Percentiles rank a stretch among this genome's conserved stretches.
Conservation (phyloP, 2,329 filamentous ascomycete genomes). For the Xylaria arbuscula region DNA sequence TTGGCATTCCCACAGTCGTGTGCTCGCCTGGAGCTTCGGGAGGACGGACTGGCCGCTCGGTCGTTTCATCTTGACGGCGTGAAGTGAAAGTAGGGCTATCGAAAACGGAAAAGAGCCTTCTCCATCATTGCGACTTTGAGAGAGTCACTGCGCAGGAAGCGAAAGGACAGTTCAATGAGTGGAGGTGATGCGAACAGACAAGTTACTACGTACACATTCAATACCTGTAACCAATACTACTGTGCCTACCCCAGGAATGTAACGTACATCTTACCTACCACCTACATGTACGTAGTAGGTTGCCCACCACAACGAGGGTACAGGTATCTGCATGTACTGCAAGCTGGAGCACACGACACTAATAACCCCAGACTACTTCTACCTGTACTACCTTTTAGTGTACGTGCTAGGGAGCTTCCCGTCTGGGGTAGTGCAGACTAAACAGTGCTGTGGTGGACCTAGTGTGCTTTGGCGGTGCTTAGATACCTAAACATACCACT, state of each 20-base stretch:
- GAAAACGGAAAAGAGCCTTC: neutral
- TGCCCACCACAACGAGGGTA: too few species aligned
- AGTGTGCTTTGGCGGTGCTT: too few species aligned
- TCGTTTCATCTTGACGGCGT: conserved; percentile 41
- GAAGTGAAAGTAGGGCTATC: neutral
- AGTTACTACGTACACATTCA: too few species aligned
- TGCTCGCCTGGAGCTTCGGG: conserved; percentile 30
- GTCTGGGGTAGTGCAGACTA: conserved; percentile 27
- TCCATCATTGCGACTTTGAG: conserved; percentile 9
- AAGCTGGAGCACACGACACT: conserved; percentile 12
- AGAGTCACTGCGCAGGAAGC: conserved; percentile 5
- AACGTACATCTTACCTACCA: too few species aligned
- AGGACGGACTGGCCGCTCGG: conserved; percentile 31
- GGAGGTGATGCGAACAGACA: neutral
- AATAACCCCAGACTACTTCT: conserved; percentile 24
- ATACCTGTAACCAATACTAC: too few species aligned
- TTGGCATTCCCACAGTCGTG: conserved; percentile 28
- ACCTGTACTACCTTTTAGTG: neutral
- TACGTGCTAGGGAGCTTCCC: conserved; percentile 14
- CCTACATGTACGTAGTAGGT: too few species aligned
- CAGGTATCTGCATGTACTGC: neutral
- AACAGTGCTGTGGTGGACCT: neutral
- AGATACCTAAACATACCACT: too few species aligned
- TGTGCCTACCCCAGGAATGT: too few species aligned
- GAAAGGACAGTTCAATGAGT: conserved; percentile 1